phyloP scores from a whole-genome alignment of 768 basidiomycete species.

The Kwoniella sp. region DNA sequence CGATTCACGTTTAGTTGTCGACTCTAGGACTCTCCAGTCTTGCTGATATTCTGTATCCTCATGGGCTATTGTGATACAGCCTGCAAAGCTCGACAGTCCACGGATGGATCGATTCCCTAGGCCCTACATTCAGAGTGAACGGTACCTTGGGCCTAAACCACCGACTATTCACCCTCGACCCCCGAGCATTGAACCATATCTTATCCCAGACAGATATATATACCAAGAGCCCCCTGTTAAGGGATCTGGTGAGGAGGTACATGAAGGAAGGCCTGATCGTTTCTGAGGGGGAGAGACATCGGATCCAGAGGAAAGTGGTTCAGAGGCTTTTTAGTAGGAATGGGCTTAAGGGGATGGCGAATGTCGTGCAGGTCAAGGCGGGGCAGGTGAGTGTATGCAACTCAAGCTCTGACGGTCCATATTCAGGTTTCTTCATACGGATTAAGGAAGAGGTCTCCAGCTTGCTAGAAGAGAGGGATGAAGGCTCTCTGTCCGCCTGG shows the following conservation, averaged over 20 bases:
- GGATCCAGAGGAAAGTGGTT: constrained; percentile 28
- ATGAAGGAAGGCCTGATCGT: constrained; percentile 31
- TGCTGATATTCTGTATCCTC: background rate
- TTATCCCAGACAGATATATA: constrained; percentile 22
- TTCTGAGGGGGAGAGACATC: constrained; percentile 35
- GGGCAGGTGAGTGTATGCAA: constrained; percentile 22
- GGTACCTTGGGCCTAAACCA: constrained; percentile 29
- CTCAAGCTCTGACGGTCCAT: too few relatives aligned
- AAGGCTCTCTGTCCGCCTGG: too few relatives aligned
- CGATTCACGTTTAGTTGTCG: too few relatives aligned
- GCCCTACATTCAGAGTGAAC: constrained; percentile 26
- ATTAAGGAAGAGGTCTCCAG: too few relatives aligned
- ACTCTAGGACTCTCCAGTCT: too few relatives aligned
- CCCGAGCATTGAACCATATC: constrained; percentile 27
- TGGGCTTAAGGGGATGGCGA: constrained; percentile 23
- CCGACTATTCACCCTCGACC: constrained; percentile 31
- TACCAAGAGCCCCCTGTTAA: constrained; percentile 21
- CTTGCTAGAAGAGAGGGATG: too few relatives aligned
- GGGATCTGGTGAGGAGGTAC: constrained; percentile 21
- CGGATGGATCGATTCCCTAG: constrained; percentile 23
- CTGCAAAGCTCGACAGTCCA: constrained; percentile 17
- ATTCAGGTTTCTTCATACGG: too few relatives aligned
- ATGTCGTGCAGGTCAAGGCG: constrained; percentile 25
- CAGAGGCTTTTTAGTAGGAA: constrained; percentile 32
- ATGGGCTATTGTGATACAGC: background rate